Evolutionary conservation across 129 eudicot species (phyloP).

Genomic region (Arctium minus): DNA sequence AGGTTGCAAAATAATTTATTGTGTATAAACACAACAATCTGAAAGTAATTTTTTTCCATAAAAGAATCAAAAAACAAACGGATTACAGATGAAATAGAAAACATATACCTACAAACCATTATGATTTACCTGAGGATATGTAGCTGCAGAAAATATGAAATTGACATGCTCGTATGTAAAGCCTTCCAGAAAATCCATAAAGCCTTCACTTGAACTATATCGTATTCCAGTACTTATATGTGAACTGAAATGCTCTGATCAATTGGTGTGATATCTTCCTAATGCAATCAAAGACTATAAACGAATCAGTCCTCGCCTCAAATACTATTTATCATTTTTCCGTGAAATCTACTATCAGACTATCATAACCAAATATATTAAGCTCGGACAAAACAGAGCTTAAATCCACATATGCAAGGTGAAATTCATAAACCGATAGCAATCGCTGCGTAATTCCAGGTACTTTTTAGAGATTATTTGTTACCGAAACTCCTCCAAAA

Average conservation of each 20-base stretch:
- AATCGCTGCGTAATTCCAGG: background rate
- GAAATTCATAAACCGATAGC: background rate
- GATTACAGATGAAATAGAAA: background rate
- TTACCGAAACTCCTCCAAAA: constrained; percentile 24
- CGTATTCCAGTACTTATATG: constrained; percentile 16
- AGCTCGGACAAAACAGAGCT: background rate
- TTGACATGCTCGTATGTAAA: constrained; percentile 91
- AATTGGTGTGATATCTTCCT: background rate
- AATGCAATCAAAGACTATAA: background rate
- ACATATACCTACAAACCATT: background rate
- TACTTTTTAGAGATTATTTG: background rate
- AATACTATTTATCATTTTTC: no score
- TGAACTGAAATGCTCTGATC: background rate
- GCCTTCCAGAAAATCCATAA: constrained; percentile 84
- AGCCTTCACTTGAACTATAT: constrained; percentile 50
- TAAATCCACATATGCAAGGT: background rate
- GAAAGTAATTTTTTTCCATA: no score
- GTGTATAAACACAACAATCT: no score
- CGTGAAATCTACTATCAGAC: background rate
- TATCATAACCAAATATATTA: background rate
- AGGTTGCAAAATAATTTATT: no score
- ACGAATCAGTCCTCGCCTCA: no score
- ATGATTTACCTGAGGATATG: constrained; percentile 58
- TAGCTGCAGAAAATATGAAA: constrained; percentile 73
- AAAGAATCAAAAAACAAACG: background rate